These are phyloP conservation scores for Cutaneotrichosporon sp. DNA, from an alignment of 1,284 basidiomycete species.

Conservation along the genomic window DNA sequence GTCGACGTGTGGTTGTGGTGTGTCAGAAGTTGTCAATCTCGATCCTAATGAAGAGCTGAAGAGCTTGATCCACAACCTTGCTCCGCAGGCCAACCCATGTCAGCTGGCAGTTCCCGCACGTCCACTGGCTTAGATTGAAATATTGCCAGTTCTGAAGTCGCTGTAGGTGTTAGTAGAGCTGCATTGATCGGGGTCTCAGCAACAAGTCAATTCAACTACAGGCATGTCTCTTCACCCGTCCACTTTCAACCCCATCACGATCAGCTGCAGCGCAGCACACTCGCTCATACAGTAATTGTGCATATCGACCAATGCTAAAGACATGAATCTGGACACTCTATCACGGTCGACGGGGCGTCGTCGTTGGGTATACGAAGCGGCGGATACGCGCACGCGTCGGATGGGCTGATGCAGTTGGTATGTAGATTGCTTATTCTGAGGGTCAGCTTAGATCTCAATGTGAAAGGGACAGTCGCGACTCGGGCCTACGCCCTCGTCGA, in stretches of 20 bases:
- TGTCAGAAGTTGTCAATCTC: no score
- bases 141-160: no score
- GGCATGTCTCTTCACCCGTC: neutral
- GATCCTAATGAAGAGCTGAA: no score
- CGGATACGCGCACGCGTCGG: neutral
- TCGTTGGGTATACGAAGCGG: conserved; percentile 18
- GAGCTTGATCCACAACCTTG: no score
- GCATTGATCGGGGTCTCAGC: no score
- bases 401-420: conserved; percentile 11
- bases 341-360: conserved; percentile 14
- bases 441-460: conserved; percentile 2
- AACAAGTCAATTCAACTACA: neutral
- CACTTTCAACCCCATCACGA: neutral
- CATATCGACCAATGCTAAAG: conserved; percentile 28
- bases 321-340: conserved; percentile 22
- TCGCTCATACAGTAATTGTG: conserved; percentile 15
- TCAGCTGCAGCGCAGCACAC: neutral
- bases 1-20: no score
- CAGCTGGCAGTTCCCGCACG: no score
- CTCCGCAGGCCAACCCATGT: no score
- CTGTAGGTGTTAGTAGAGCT: no score
- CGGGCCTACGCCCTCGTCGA: conserved; percentile 1
- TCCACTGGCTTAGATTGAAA: no score
- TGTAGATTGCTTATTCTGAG: conserved; percentile 12
- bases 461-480: neutral